Conservation (phyloP, 202 grass and related monocot species). For the Alloteropsis angusta region DNA sequence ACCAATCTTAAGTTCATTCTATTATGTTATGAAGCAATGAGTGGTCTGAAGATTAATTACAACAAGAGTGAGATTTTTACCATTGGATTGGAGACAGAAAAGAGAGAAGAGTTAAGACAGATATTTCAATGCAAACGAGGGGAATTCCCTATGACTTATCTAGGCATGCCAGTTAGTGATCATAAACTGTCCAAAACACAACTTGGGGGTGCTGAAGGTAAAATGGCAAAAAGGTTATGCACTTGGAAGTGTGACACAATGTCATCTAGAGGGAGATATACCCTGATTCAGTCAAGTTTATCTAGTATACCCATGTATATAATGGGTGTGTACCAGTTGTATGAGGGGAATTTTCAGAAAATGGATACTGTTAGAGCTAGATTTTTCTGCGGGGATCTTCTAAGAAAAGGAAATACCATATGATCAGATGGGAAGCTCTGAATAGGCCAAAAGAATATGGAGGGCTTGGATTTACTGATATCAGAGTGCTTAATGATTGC, state of each 20-base stretch:
- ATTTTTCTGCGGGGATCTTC: neutral
- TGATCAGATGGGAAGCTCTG: neutral
- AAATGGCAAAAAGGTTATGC: neutral
- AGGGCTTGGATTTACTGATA: too few species aligned
- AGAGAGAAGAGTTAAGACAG: too few species aligned
- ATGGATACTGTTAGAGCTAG: neutral
- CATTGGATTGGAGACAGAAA: too few species aligned
- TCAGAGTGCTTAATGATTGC: too few species aligned
- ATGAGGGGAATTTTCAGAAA: neutral
- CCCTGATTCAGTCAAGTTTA: accelerated
- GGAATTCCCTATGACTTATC: neutral
- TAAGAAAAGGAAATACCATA: neutral
- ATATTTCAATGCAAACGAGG: too few species aligned
- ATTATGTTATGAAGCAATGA: neutral
- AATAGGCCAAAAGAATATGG: too few species aligned
- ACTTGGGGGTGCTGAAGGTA: too few species aligned
- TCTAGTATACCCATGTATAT: neutral
- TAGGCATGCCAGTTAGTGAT: too few species aligned
- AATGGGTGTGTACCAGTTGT: neutral
- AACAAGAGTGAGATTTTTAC: neutral
- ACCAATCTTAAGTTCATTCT: neutral
- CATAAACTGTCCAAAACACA: too few species aligned
- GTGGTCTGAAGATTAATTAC: neutral
- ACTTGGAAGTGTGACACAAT: neutral
- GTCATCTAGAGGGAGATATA: neutral